phyloP scores from a whole-genome alignment of 2,329 filamentous ascomycete genomes.

The Alternaria ventricosa region DNA sequence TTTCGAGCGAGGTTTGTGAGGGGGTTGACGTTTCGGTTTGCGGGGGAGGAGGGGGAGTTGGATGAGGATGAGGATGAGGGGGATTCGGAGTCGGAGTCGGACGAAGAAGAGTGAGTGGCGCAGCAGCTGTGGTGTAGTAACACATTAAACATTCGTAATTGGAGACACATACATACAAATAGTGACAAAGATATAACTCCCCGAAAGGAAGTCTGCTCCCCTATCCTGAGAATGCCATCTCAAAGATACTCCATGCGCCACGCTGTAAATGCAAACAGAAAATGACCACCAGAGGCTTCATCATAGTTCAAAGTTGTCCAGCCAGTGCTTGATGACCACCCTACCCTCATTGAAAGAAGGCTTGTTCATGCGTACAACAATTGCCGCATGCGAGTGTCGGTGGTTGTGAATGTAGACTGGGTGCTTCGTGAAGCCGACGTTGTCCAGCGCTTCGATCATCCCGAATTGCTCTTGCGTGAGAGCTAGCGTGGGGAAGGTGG shows the following conservation, averaged over 20 bases:
- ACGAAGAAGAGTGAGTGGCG: not conserved
- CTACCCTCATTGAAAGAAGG: conserved; percentile 75
- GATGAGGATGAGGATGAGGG: not conserved
- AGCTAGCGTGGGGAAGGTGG: conserved; percentile 73
- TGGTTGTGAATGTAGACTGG: conserved; percentile 77
- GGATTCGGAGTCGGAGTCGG: not conserved
- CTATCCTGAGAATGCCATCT: not conserved
- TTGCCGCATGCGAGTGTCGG: conserved; percentile 83
- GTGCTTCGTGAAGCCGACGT: conserved; percentile 64
- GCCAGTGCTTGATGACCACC: conserved; percentile 81
- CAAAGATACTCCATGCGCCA: conserved; percentile 11
- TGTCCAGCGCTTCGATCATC: conserved; percentile 80
- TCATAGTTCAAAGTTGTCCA: conserved; percentile 69
- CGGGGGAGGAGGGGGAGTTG: not conserved
- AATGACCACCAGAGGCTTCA: not conserved
- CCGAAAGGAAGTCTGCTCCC: not conserved
- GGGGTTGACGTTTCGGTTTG: conserved; percentile 7
- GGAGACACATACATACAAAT: not conserved
- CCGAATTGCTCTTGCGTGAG: conserved; percentile 80
- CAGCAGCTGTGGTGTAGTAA: not conserved
- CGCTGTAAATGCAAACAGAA: conserved; percentile 12
- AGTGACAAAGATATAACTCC: not conserved
- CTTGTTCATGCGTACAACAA: conserved; percentile 77
- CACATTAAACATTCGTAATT: not conserved
- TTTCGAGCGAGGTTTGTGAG: not conserved